Percentiles rank a stretch among this genome's conserved stretches.
These are phyloP conservation scores for Datisca glomerata DNA, from an alignment of 306 rosid genomes.

Conservation along the genomic window DNA sequence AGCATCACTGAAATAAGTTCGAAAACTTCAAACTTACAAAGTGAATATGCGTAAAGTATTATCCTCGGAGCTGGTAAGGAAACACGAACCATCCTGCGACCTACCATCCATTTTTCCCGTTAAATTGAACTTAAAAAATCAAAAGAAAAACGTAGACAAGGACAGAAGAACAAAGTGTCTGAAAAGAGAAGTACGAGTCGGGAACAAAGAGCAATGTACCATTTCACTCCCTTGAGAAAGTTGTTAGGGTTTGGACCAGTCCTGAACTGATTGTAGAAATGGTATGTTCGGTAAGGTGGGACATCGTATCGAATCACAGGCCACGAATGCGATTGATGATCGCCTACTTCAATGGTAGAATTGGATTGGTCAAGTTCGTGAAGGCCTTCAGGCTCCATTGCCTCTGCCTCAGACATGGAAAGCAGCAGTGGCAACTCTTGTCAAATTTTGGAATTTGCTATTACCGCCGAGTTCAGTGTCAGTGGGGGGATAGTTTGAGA, in stretches of 20 bases:
- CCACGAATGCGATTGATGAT: constrained; percentile 23
- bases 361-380: constrained; percentile 1
- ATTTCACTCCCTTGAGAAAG: constrained; percentile 75
- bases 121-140: neutral
- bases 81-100: constrained; percentile 92
- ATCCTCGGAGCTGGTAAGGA: constrained; percentile 77
- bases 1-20: neutral
- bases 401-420: constrained; percentile 7
- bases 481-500: too few relatives aligned
- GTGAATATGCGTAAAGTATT: constrained; percentile 60
- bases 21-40: constrained; percentile 25
- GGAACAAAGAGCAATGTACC: constrained; percentile 30
- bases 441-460: too few relatives aligned
- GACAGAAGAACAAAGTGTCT: neutral
- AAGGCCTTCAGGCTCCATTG: constrained; percentile 2
- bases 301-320: constrained; percentile 50
- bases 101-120: constrained; percentile 15
- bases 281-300: constrained; percentile 57
- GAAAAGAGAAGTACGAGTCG: too few relatives aligned
- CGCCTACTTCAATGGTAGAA: neutral
- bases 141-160: neutral
- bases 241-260: constrained; percentile 64
- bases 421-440: too few relatives aligned
- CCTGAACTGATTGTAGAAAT: constrained; percentile 63
- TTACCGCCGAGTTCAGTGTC: too few relatives aligned